A percentile compares a stretch with the other conserved stretches of the same genome.
These are phyloP conservation scores for Agaricus blazei DNA, from an alignment of 768 basidiomycete species.

Conservation along the genomic window DNA sequence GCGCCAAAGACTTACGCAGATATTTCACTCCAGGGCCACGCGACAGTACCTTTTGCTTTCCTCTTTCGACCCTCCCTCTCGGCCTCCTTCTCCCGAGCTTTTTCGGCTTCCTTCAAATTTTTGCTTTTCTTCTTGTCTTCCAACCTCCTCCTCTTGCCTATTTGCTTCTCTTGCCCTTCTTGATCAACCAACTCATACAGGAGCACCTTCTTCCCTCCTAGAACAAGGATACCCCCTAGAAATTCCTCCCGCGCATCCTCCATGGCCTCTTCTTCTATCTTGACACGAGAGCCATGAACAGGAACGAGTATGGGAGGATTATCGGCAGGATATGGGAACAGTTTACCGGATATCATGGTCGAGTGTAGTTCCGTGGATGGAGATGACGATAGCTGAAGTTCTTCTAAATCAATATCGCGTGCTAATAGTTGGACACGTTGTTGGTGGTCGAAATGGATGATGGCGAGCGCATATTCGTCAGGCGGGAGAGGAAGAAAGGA, in stretches of 20 bases:
- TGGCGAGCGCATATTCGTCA: constrained; percentile 50
- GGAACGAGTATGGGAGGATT: constrained; percentile 35
- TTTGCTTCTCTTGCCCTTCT: constrained; percentile 45
- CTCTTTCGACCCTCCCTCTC: constrained; percentile 49
- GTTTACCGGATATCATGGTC: constrained; percentile 45
- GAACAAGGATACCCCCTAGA: constrained; percentile 65
- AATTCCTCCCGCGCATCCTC: constrained; percentile 28
- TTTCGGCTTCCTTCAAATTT: constrained; percentile 34
- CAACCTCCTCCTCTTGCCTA: constrained; percentile 48
- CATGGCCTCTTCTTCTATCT: constrained; percentile 13
- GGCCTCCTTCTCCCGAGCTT: constrained; percentile 52
- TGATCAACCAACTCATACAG: constrained; percentile 53
- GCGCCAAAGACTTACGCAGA: constrained; percentile 46
- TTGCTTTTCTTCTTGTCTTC: constrained; percentile 46
- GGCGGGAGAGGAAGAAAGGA: constrained; percentile 48
- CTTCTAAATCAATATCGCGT: constrained; percentile 45
- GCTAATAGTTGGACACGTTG: constrained; percentile 58
- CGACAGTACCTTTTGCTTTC: constrained; percentile 50
- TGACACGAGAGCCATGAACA: constrained; percentile 21
- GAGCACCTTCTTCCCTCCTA: constrained; percentile 63
- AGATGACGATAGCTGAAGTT: constrained; percentile 44
- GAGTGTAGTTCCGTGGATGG: constrained; percentile 46
- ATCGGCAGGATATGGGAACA: constrained; percentile 39
- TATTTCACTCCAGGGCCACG: constrained; percentile 76
- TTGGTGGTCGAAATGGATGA: constrained; percentile 63